Evolutionary conservation across 177 flowering plant genomes (phyloP), one percentile per base, ranked within the genome.

Genomic region (Tripterygium wilfordii): DNA sequence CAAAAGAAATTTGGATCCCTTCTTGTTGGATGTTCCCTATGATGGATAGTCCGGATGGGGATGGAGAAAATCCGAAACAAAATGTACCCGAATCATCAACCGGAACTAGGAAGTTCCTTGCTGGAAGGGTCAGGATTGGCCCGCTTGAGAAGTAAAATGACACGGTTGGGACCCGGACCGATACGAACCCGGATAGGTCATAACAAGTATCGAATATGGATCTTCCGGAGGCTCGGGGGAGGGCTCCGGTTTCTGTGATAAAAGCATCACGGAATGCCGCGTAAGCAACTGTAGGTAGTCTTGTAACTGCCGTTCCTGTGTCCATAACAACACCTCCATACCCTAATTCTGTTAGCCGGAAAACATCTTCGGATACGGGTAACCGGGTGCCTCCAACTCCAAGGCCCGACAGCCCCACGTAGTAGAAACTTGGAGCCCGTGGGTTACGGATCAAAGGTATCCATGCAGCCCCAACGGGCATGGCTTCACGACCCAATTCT

Each of bases 1-100:
- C 96, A 45, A 89, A 36, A 0, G 95, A 76, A n/a, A 92, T 72
- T 49, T 84, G 99, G 16, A 89, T 84, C 12, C 99, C 97, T 42
- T 89, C 89, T 56, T 92, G 99, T 50, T 92, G 99, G 18, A 92
- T 83, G 65, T 92, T 92, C 43, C 99, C 99, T 10, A 92, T 69
- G 18, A 92, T 92, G 41, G 96, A 80, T 18, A 87, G 66, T 40
- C 78, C 80, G 0, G 91, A 55, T 1, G 72, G 51, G 1, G 94
- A 73, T 3, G 94, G 65, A 5, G 99, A 94, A 61, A 92, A 89
- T 20, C 97, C 99, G 45, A 92, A 86, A 47, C 99, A 92, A 48
- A 84, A 92, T 3, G 83, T 86, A 1, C 98, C 97, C 63, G 25
- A 60, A 3, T 79, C 81, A 57, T 92, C 89, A 40, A 86, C 94